Percentiles rank a stretch among this genome's conserved stretches.
Conservation (phyloP, 768 basidiomycete species). For the Pisolithus marmoratus region DNA sequence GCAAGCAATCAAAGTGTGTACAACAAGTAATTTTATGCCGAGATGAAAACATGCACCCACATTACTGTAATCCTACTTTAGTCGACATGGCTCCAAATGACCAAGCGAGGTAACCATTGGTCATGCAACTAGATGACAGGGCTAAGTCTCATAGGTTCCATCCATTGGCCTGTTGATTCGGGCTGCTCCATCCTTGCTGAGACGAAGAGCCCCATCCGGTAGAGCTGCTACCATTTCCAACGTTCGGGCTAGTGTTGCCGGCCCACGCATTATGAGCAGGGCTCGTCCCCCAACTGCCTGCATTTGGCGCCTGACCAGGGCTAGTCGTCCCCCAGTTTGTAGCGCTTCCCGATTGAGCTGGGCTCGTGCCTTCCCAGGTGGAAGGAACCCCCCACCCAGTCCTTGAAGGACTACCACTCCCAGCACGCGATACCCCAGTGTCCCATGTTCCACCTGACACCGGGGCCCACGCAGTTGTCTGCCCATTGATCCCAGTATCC, state of each 20-base stretch:
- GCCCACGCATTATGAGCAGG: constrained; percentile 35
- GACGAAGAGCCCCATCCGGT: constrained; percentile 18
- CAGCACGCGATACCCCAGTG: constrained; percentile 24
- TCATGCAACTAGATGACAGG: neutral
- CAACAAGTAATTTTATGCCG: too few relatives aligned
- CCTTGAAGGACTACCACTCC: constrained; percentile 26
- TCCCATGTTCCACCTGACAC: constrained; percentile 21
- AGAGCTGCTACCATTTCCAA: constrained; percentile 10
- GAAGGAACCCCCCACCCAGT: constrained; percentile 24
- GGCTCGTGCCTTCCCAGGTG: constrained; percentile 22
- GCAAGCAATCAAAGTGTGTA: too few relatives aligned
- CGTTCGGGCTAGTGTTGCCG: constrained; percentile 28
- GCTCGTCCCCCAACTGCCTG: constrained; percentile 28
- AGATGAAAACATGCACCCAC: neutral
- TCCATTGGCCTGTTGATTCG: constrained; percentile 44
- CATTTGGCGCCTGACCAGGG: constrained; percentile 21
- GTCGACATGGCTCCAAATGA: neutral
- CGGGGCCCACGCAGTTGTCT: constrained; percentile 18
- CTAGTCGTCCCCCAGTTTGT: constrained; percentile 11
- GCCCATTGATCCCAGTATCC: constrained; percentile 18
- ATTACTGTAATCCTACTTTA: neutral
- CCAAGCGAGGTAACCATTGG: neutral
- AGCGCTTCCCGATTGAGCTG: constrained; percentile 14
- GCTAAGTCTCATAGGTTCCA: constrained; percentile 38
- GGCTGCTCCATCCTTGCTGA: constrained; percentile 46